Evolutionary conservation across 2,329 filamentous ascomycete species (phyloP).

Genomic region (Botryotinia globosa): DNA sequence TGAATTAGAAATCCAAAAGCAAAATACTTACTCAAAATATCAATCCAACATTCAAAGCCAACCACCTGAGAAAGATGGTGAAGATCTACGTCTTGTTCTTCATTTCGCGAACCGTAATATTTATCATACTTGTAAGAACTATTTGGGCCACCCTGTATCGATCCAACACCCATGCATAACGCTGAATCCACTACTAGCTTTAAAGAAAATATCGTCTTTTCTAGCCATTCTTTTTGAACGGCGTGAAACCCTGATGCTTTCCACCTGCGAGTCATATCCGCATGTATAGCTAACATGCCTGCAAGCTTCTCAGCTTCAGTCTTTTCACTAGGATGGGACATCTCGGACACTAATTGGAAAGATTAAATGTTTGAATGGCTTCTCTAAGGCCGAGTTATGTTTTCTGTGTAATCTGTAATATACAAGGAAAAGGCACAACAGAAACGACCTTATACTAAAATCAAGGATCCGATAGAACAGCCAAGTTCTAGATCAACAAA

Average conservation of each 20-base stretch:
- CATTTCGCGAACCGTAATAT: neutral
- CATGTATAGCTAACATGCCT: neutral
- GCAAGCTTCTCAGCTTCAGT: neutral
- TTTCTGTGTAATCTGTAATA: neutral
- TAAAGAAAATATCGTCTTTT: neutral
- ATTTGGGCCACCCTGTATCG: neutral
- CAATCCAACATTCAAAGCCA: neutral
- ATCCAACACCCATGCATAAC: neutral
- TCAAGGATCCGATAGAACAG: neutral
- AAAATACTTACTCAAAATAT: neutral
- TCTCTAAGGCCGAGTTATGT: neutral
- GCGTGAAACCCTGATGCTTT: neutral
- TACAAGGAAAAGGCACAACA: neutral
- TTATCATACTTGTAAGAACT: neutral
- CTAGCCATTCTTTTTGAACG: neutral
- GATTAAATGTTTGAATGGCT: neutral
- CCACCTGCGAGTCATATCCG: neutral
- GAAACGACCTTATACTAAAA: neutral
- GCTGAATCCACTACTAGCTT: neutral
- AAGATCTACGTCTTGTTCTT: rapidly evolving
- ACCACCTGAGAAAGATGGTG: neutral
- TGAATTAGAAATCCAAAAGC: neutral
- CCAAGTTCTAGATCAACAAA: neutral
- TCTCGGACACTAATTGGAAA: neutral
- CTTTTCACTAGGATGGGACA: neutral